phyloP scores from a whole-genome alignment of 2,329 filamentous ascomycete genomes.

The Colletotrichum sp. region DNA sequence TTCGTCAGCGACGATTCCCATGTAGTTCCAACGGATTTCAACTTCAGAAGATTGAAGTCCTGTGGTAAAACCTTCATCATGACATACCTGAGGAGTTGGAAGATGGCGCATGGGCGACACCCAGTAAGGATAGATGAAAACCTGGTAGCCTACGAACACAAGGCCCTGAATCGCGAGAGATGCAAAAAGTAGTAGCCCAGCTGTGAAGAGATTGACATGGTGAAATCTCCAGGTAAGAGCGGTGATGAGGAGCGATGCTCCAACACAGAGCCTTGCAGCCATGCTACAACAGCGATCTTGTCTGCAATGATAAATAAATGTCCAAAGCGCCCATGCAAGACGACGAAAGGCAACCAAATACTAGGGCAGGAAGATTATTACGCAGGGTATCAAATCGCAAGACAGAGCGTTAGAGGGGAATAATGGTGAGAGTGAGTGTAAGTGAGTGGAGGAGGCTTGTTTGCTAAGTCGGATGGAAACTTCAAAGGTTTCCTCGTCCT shows the following conservation, averaged over 20 bases:
- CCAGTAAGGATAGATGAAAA: slow-evolving; percentile 42
- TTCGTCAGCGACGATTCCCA: background rate
- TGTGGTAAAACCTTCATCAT: background rate
- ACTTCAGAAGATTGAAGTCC: background rate
- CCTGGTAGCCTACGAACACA: slow-evolving; percentile 33
- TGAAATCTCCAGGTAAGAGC: background rate
- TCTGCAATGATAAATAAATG: background rate
- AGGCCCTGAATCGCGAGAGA: background rate
- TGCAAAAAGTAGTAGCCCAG: background rate
- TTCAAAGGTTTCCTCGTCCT: background rate
- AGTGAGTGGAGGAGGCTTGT: background rate
- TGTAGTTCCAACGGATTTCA: background rate
- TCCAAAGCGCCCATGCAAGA: background rate
- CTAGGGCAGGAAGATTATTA: background rate
- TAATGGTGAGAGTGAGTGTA: background rate
- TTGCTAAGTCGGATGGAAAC: background rate
- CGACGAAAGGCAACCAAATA: background rate
- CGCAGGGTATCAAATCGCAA: background rate
- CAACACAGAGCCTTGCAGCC: background rate
- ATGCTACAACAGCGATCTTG: background rate
- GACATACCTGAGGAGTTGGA: slow-evolving; percentile 45
- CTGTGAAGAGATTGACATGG: background rate
- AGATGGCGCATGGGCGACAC: slow-evolving; percentile 24
- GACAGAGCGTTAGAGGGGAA: background rate
- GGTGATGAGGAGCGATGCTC: background rate